These are phyloP conservation scores for Schizophyllum commune DNA, from an alignment of 1,284 basidiomycete species.

Conservation along the genomic window DNA sequence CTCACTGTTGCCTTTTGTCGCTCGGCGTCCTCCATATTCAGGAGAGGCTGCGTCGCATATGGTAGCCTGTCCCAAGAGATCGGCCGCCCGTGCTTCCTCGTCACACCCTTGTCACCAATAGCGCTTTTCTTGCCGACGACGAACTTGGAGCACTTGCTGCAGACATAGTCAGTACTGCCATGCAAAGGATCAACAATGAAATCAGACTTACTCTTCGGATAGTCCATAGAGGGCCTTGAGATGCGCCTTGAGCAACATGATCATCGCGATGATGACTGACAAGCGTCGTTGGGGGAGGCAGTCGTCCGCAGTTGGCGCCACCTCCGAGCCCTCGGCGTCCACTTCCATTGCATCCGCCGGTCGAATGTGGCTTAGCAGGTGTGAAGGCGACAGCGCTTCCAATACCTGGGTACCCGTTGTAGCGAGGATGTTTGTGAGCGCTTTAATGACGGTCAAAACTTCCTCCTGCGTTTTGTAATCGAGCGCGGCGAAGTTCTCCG, in stretches of 20 bases:
- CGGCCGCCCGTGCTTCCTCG: slow-evolving; percentile 50
- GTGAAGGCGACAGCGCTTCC: slow-evolving; percentile 57
- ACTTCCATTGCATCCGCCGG: slow-evolving; percentile 18
- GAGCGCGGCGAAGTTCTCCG: slow-evolving; percentile 87
- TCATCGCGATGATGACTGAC: slow-evolving; percentile 71
- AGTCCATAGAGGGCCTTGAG: slow-evolving; percentile 76
- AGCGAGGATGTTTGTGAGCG: slow-evolving; percentile 75
- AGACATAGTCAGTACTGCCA: slow-evolving; percentile 3
- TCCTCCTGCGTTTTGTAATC: slow-evolving; percentile 97
- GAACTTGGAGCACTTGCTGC: slow-evolving; percentile 84
- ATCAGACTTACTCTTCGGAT: slow-evolving; percentile 70
- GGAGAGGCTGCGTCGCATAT: slow-evolving; percentile 50
- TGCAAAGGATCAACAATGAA: background rate
- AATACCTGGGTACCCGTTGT: slow-evolving; percentile 80
- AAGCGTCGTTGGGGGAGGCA: slow-evolving; percentile 44
- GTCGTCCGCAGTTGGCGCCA: slow-evolving; percentile 21
- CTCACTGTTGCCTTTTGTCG: slow-evolving; percentile 53
- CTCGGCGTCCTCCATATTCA: slow-evolving; percentile 50
- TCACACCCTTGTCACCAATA: slow-evolving; percentile 73
- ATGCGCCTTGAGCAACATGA: slow-evolving; percentile 79
- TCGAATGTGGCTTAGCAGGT: slow-evolving; percentile 57
- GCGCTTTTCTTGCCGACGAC: slow-evolving; percentile 80
- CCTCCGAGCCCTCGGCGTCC: slow-evolving; percentile 7
- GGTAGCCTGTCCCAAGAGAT: slow-evolving; percentile 68
- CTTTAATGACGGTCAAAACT: slow-evolving; percentile 77